Percentiles rank a stretch among this genome's conserved stretches.
Conservation (phyloP, 2,329 filamentous ascomycete genomes). For the Colletotrichum sp. region DNA sequence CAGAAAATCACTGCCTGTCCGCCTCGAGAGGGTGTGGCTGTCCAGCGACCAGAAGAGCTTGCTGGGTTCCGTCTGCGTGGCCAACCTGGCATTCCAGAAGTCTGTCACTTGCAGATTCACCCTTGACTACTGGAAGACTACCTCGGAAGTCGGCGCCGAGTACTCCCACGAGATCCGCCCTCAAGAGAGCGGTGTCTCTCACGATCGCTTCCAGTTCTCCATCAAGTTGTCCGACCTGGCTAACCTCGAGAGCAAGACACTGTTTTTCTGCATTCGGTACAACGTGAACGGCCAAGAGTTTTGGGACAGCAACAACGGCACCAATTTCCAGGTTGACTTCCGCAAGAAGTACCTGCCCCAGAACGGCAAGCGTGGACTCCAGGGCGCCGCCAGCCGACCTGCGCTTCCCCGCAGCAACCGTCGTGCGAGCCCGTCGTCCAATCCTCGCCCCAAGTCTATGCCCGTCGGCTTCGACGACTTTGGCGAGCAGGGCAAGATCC, state of each 20-base stretch:
- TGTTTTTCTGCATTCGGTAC: conserved; percentile 93
- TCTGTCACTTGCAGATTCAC: conserved; percentile 91
- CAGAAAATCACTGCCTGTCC: conserved; percentile 71
- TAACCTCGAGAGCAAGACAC: conserved; percentile 89
- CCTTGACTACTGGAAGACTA: conserved; percentile 98
- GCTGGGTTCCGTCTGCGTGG: conserved; percentile 82
- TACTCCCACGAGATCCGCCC: conserved; percentile 69
- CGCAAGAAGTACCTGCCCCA: conserved; percentile 74
- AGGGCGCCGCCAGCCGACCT: conserved; percentile 56
- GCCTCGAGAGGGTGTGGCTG: conserved; percentile 85
- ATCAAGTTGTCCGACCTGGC: conserved; percentile 92
- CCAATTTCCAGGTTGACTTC: conserved; percentile 96
- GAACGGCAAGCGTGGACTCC: conserved; percentile 60
- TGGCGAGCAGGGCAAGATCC: conserved; percentile 61
- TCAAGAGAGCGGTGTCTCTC: conserved; percentile 53
- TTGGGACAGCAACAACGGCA: conserved; percentile 91
- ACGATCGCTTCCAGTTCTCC: conserved; percentile 91
- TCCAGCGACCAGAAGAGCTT: conserved; percentile 87
- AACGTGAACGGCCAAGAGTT: conserved; percentile 81
- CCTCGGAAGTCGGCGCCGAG: conserved; percentile 91
- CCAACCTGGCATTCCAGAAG: conserved; percentile 91
- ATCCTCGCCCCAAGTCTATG: conserved; percentile 59
- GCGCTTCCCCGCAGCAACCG: conserved; percentile 72
- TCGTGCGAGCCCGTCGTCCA: conserved; percentile 42
- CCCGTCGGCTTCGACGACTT: conserved; percentile 74